These are phyloP conservation scores for Cryptosporidium sp. DNA, from an alignment of 169 alveolate genomes.

Conservation along the genomic window DNA sequence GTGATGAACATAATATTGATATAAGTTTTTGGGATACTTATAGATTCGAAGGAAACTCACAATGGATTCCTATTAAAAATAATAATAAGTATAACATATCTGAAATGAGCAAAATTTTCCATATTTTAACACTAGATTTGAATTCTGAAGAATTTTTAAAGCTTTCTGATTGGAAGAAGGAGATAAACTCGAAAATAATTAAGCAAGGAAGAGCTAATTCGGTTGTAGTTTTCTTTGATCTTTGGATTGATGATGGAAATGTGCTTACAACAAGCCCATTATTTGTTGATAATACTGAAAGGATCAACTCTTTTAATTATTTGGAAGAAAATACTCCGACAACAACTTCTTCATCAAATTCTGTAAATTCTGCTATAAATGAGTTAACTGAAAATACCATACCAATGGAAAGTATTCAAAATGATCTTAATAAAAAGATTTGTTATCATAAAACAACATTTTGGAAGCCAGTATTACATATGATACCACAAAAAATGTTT, in stretches of 20 bases:
- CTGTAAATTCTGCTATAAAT: neutral
- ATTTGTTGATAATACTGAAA: neutral
- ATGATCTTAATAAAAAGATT: slow-evolving; percentile 1
- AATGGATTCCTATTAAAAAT: slow-evolving; percentile 55
- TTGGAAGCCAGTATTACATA: slow-evolving; percentile 68
- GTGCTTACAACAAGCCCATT: slow-evolving; percentile 47
- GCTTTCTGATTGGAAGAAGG: slow-evolving; percentile 28
- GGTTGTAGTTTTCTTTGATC: slow-evolving; percentile 35
- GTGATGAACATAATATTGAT: slow-evolving; percentile 12
- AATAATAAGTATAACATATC: neutral
- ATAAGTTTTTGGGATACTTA: slow-evolving; percentile 64
- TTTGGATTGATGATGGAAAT: slow-evolving; percentile 51
- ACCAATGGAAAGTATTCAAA: slow-evolving; percentile 2
- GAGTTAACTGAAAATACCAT: neutral
- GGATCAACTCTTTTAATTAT: neutral
- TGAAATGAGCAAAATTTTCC: slow-evolving; percentile 50
- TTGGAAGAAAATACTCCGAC: slow-evolving; percentile 31
- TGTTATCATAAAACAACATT: slow-evolving; percentile 33
- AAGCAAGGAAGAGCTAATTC: slow-evolving; percentile 64
- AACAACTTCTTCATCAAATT: slow-evolving; percentile 22
- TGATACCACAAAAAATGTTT: slow-evolving; percentile 46
- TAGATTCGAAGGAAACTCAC: slow-evolving; percentile 64
- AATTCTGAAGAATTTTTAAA: slow-evolving; percentile 40
- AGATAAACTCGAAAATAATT: neutral
- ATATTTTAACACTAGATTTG: slow-evolving; percentile 51